Conservation (phyloP, 352 stramenopile species). For the Phytophthora chlamydospora region DNA sequence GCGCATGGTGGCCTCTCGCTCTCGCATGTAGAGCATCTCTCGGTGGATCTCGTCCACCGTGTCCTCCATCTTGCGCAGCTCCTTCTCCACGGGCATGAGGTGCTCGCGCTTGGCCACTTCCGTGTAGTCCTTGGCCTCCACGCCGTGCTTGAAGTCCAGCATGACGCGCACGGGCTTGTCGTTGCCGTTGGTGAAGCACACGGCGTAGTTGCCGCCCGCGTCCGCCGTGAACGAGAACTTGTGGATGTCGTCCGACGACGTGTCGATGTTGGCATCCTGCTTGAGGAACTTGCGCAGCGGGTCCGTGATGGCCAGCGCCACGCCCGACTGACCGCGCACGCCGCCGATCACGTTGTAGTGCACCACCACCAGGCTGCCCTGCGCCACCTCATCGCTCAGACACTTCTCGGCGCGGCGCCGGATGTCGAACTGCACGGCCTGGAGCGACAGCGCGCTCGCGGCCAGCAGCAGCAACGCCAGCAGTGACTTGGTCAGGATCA, state of each 20-base stretch:
- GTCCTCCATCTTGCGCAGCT: constrained; percentile 91
- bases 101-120: constrained; percentile 90
- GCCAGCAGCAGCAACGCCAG: constrained; percentile 45
- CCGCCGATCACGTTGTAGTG: constrained; percentile 84
- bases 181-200: constrained; percentile 88
- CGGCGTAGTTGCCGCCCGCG: constrained; percentile 65
- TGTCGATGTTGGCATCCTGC: constrained; percentile 86
- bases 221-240: constrained; percentile 87
- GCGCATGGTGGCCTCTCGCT: constrained; percentile 85
- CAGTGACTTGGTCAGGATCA: constrained; percentile 29
- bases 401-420: constrained; percentile 75
- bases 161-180: constrained; percentile 73
- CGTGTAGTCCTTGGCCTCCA: constrained; percentile 90
- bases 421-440: constrained; percentile 83
- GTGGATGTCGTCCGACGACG: constrained; percentile 77
- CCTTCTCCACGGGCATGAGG: constrained; percentile 89
- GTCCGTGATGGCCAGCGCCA: constrained; percentile 77
- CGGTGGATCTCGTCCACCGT: constrained; percentile 89
- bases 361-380: constrained; percentile 80
- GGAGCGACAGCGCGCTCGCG: constrained; percentile 23
- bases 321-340: constrained; percentile 67
- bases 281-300: constrained; percentile 81
- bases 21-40: constrained; percentile 92
- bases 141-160: constrained; percentile 89
- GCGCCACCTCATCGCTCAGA: constrained; percentile 82